These are phyloP conservation scores for Cutaneotrichosporon sp. DNA, from an alignment of 1,284 basidiomycete species.

Conservation along the genomic window DNA sequence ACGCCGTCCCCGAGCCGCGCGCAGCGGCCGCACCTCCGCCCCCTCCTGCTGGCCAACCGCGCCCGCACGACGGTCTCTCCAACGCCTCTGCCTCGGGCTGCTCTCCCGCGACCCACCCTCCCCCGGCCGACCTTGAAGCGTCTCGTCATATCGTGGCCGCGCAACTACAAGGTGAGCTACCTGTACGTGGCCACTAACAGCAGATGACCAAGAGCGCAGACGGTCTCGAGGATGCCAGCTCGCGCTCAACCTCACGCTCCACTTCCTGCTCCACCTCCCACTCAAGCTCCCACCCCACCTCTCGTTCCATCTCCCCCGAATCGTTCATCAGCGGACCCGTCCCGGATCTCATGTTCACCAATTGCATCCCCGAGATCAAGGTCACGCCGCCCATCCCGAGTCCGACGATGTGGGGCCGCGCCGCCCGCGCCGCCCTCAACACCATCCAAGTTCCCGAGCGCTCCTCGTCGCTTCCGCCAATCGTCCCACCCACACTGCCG, in stretches of 20 bases:
- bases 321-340: no score
- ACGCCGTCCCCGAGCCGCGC: neutral
- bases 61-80: conserved; percentile 4
- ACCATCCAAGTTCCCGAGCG: neutral
- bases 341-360: no score
- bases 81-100: neutral
- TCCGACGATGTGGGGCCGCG: neutral
- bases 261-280: no score
- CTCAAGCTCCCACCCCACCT: no score
- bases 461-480: no score
- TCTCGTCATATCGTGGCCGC: neutral
- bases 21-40: neutral
- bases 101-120: no score
- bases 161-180: conserved; percentile 1
- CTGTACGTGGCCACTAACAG: neutral
- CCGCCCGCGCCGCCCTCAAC: neutral
- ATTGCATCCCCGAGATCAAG: conserved; percentile 2
- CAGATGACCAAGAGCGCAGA: conserved; percentile 7
- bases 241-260: no score
- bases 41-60: neutral
- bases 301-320: no score
- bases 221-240: no score
- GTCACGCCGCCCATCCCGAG: neutral
- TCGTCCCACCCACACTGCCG: no score
- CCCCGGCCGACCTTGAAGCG: neutral